Evolutionary conservation across 106 monocot genomes (phyloP), one percentile per base, ranked within the genome.

Genomic region (Iris macrosiphon): DNA sequence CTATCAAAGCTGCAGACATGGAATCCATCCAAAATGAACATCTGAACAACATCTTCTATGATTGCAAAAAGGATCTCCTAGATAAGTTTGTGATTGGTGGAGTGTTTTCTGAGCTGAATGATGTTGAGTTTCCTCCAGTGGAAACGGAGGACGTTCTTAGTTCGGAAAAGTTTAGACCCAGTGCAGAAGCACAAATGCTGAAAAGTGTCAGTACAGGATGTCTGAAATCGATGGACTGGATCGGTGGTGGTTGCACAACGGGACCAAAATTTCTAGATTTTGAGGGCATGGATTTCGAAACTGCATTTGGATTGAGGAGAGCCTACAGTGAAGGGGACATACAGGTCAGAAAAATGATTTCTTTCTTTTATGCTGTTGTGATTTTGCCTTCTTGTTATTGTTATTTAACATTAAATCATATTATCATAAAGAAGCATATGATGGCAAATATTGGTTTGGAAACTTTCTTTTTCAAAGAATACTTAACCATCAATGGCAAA

Each of bases 291-390:
- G 77, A 76, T 65, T 66, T 85, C 54, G 76, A 75, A 62, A 39
- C 75, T 39, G 75, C 79, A 21, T 69, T 71, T 61, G 75, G 79
- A 11, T 45, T 80, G 69, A 80, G 79, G 65, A 80, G 82, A 59
- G 76, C 85, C 18, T 76, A 61, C 41, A 85, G 85, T 41, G 85
- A 85, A 15, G 85, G 80, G 17, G 85, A 85, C 45, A 80, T 85
- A 59, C 60, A 67, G 71, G 81, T 81, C 17, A 35, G 63, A n/a
- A 22, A 10, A 31, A 1, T 15, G 4, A 1, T 13, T 57, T 38
- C 10, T 57, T 40, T 7, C 25, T 6, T 18, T 20, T 57, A 24
- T 57, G 5, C 45, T 18, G 7, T 4, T 5, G 4, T 21, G 9
- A 20, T 20, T 8, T 45, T 45, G 5, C 11, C 7, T 45, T 20